These are phyloP conservation scores for Ceratocystis eucalypticola DNA, from an alignment of 2,329 filamentous ascomycete species.

Conservation along the genomic window DNA sequence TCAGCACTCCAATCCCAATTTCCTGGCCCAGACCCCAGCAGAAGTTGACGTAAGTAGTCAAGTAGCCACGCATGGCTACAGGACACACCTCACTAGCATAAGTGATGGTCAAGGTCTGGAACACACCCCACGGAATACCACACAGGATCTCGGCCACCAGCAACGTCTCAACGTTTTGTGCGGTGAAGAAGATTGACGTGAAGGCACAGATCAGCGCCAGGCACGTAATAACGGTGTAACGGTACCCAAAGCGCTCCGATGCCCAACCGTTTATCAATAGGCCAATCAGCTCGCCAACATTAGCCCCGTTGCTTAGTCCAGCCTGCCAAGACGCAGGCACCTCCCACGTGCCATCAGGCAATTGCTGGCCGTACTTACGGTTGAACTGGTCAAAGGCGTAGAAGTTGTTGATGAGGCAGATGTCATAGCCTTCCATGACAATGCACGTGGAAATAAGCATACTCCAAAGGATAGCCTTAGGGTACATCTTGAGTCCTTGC, in stretches of 20 bases:
- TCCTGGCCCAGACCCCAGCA: slow-evolving; percentile 67
- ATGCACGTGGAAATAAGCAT: slow-evolving; percentile 82
- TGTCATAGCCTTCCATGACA: slow-evolving; percentile 81
- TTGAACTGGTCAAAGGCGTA: slow-evolving; percentile 49
- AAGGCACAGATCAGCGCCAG: slow-evolving; percentile 42
- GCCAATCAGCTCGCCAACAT: slow-evolving; percentile 52
- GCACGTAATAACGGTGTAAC: slow-evolving; percentile 48
- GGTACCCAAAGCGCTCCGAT: slow-evolving; percentile 54
- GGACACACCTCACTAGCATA: slow-evolving; percentile 63
- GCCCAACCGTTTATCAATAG: slow-evolving; percentile 52
- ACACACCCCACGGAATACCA: slow-evolving; percentile 49
- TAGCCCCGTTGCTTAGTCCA: slow-evolving; percentile 45
- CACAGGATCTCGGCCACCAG: slow-evolving; percentile 49
- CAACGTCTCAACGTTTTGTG: slow-evolving; percentile 43
- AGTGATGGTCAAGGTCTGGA: slow-evolving; percentile 46
- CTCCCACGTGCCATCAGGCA: slow-evolving; percentile 35
- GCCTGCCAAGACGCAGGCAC: slow-evolving; percentile 50
- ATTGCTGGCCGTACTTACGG: slow-evolving; percentile 40
- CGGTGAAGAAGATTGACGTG: slow-evolving; percentile 52
- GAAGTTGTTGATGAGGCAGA: slow-evolving; percentile 70
- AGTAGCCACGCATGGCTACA: slow-evolving; percentile 54
- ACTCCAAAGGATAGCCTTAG: slow-evolving; percentile 74
- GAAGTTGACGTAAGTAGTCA: slow-evolving; percentile 64
- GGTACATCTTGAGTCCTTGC: slow-evolving; percentile 70
- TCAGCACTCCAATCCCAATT: slow-evolving; percentile 61